A percentile compares a stretch with the other conserved stretches of the same genome.
phyloP scores from a whole-genome alignment of 768 basidiomycete species.

The Kwoniella bestiolae region DNA sequence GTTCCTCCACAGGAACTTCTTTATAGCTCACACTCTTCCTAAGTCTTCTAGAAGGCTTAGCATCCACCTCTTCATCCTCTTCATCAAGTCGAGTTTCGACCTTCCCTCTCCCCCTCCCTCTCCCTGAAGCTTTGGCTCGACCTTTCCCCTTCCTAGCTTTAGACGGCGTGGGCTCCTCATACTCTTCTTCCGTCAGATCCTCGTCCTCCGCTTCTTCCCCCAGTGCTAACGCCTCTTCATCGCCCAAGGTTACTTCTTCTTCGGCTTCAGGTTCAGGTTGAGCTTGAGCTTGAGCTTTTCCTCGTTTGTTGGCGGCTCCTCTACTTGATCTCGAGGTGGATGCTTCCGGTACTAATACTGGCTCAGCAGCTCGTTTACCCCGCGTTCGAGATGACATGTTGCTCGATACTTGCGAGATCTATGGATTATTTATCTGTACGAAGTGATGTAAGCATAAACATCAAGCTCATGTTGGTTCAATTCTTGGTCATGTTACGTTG shows the following conservation, averaged over 20 bases:
- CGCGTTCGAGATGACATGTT: conserved; percentile 20
- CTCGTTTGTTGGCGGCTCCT: neutral
- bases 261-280: conserved; percentile 22
- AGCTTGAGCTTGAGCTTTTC: conserved; percentile 17
- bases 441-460: too few species aligned
- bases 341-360: conserved; percentile 3
- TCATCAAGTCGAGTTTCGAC: conserved; percentile 9
- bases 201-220: conserved; percentile 34
- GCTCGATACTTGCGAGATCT: neutral
- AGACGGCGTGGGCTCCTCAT: neutral
- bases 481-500: too few species aligned
- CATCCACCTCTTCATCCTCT: conserved; percentile 5
- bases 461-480: too few species aligned
- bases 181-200: conserved; percentile 7
- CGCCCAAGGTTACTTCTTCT: conserved; percentile 10
- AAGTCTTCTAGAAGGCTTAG: conserved; percentile 10
- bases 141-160: conserved; percentile 11
- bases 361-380: conserved; percentile 16
- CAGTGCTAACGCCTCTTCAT: conserved; percentile 17
- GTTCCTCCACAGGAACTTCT: conserved; percentile 34
- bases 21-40: conserved; percentile 43
- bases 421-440: neutral
- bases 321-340: conserved; percentile 11
- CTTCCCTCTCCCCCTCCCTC: conserved; percentile 3
- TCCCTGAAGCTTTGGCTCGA: neutral